Conservation (phyloP, 768 basidiomycete genomes). For the Mycena chlorophos region DNA sequence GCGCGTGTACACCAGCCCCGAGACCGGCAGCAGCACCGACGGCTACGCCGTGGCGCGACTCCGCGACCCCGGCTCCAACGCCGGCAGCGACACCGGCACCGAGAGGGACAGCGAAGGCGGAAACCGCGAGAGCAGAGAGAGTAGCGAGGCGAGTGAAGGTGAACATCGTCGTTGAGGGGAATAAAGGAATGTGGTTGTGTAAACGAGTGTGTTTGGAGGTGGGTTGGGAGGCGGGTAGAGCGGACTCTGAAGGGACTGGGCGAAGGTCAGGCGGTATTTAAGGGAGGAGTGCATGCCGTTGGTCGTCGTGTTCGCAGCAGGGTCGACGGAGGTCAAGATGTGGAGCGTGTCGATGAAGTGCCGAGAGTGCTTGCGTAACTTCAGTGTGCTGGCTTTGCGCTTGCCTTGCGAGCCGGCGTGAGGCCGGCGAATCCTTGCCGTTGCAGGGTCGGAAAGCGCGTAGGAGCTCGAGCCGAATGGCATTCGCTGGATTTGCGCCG, state of each 20-base stretch:
- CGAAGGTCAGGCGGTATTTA: not conserved
- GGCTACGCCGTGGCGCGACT: not conserved
- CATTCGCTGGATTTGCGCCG: no score
- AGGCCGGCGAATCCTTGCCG: no score
- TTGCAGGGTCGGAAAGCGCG: no score
- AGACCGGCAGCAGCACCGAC: not conserved
- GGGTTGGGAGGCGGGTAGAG: constrained; percentile 2
- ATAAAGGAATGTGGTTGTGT: constrained; percentile 13
- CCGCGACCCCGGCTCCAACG: no score
- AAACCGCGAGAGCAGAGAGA: constrained; percentile 15
- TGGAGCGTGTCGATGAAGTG: no score
- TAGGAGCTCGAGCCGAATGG: no score
- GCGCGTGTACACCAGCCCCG: not conserved
- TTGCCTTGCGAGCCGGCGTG: no score
- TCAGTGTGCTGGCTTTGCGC: no score
- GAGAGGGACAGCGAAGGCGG: constrained; percentile 13
- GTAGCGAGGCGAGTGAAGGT: constrained; percentile 14
- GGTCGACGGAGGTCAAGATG: no score
- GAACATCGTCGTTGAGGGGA: constrained; percentile 19
- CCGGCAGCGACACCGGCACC: constrained; percentile 1
- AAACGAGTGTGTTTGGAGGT: constrained; percentile 11
- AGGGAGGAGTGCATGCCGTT: not conserved
- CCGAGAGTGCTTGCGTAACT: no score
- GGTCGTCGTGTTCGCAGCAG: not conserved
- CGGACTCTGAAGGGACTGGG: not conserved